These are phyloP conservation scores for Pichia ethanolica DNA, from an alignment of 805 yeast genomes.

Conservation along the genomic window DNA sequence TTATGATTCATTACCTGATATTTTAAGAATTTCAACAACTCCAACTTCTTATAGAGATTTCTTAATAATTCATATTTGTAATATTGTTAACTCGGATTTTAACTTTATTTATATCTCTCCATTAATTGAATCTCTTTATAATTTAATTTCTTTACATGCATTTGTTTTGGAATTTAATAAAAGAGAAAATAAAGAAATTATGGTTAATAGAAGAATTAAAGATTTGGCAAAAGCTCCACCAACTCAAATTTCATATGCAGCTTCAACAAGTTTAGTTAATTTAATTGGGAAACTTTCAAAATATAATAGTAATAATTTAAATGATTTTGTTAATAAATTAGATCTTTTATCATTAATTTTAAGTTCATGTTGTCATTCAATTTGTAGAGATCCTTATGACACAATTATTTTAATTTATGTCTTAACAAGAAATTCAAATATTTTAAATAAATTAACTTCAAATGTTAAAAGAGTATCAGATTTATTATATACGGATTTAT, in stretches of 20 bases:
- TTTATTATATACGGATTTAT: constrained; percentile 14
- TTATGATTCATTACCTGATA: constrained; percentile 45
- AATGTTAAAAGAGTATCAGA: constrained; percentile 27
- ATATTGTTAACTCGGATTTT: constrained; percentile 30
- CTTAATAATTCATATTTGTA: constrained; percentile 44
- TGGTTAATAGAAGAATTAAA: constrained; percentile 13
- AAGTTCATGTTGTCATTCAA: constrained; percentile 46
- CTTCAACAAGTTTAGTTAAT: constrained; percentile 41
- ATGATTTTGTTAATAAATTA: constrained; percentile 34
- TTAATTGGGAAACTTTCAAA: constrained; percentile 34
- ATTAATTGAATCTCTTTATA: constrained; percentile 53
- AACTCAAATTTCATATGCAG: constrained; percentile 42
- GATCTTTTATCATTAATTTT: constrained; percentile 55
- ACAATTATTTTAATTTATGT: constrained; percentile 49
- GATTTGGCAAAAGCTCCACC: constrained; percentile 9
- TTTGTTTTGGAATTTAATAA: constrained; percentile 1
- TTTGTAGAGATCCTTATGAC: constrained; percentile 43
- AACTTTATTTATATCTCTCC: constrained; percentile 35
- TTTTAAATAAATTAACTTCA: constrained; percentile 31
- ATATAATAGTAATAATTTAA: constrained; percentile 27
- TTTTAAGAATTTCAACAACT: constrained; percentile 33
- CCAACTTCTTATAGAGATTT: constrained; percentile 58
- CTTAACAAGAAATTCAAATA: constrained; percentile 35
- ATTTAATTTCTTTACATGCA: constrained; percentile 39
- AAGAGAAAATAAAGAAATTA: constrained; percentile 8